Evolutionary conservation across 306 rosid species (phyloP), one percentile per base, ranked within the genome.

Genomic region (Dalbergia oliveri): DNA sequence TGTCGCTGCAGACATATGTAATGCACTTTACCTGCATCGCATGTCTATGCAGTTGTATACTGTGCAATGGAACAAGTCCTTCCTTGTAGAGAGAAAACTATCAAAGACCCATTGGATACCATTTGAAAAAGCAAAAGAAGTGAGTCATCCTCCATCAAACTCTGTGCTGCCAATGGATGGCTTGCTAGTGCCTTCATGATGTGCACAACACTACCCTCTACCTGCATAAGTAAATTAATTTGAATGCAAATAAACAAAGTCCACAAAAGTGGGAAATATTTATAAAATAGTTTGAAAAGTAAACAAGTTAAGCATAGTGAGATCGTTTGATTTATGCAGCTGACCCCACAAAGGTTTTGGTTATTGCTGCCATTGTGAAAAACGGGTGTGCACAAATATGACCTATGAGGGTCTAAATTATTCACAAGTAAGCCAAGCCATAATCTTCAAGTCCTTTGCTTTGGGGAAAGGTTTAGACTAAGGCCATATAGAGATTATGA

Each of bases 131-230:
- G 97, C 84, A 91, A 58, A 87, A 89, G 88, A 86, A 96, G 98
- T 34, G 98, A 96, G 75, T 90, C 97, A 72, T 96, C 99, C 86
- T 96, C 99, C 35, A 88, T 92, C 91, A 96, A 88, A 93, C 98
- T 93, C 82, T 88, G 94, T 23, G 93, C 97, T 21, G 98, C 97
- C 51, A 91, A 87, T 77, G 96, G 97, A 88, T 96, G 98, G 82
- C 86, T 90, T 82, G 97, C 98, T 70, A 96, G 86, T 75, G 97
- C 99, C 89, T 96, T 96, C 99, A 96, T 96, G 82, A 93, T 90
- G 85, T 96, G 99, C 84, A 96, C 97, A 76, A 96, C 89, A 81
- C 94, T 90, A 72, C 97, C 98, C 86, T 96, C 99, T 18, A 96
- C 86, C 99, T 91, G 90, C 87, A 86, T 49, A 66, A 23, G 61